Evolutionary conservation across 163 green algal species (phyloP).

Genomic region (Prototheca wickerhamii): DNA sequence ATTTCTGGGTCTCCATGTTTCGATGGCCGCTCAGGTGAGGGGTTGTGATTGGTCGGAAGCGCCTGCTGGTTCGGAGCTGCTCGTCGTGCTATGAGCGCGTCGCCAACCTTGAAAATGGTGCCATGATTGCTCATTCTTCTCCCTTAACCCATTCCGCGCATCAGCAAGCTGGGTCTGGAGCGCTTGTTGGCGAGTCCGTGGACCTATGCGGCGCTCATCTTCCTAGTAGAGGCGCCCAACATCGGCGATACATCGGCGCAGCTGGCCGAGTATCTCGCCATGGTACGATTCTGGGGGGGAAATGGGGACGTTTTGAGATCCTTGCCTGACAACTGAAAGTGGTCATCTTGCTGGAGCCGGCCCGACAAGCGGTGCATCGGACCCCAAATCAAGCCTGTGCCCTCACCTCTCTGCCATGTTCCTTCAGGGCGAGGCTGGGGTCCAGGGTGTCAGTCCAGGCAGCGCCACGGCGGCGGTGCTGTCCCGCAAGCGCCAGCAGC

Average conservation of each 20-base stretch:
- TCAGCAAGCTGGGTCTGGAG: conserved; percentile 9
- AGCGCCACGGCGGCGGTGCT: conserved; percentile 9
- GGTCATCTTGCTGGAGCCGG: no score
- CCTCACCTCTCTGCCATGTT: no score
- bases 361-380: not conserved
- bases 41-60: not conserved
- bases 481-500: not conserved
- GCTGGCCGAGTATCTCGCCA: conserved; percentile 14
- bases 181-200: conserved; percentile 3
- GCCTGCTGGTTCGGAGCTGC: no score
- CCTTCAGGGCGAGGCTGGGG: conserved; percentile 12
- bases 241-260: conserved; percentile 22
- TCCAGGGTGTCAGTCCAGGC: conserved; percentile 18
- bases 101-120: no score
- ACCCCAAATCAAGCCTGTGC: not conserved
- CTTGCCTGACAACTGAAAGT: no score
- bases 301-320: not conserved
- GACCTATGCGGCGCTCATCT: conserved; percentile 21
- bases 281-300: not conserved
- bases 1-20: conserved; percentile 24
- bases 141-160: not conserved
- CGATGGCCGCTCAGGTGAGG: conserved; percentile 4
- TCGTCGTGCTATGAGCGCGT: not conserved
- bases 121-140: not conserved
- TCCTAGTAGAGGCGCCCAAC: conserved; percentile 16